Evolutionary conservation across 225 moss, liverwort and hornwort genomes (phyloP), one percentile per base, ranked within the genome.

Genomic region (Physcomitrium patens): DNA sequence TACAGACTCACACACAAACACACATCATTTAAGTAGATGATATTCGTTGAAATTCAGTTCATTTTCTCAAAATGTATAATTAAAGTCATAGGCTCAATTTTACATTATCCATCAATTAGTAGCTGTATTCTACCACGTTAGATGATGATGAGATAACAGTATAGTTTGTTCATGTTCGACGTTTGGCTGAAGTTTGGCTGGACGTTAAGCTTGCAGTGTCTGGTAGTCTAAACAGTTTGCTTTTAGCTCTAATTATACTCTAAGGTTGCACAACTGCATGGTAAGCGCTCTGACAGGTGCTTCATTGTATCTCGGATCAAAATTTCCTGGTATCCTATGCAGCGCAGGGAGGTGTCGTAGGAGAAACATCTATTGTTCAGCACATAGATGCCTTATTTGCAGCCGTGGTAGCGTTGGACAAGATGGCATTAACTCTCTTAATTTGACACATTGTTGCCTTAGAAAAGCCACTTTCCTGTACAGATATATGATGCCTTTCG

Each of bases 341-440:
- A 82, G 86, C 76, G 79, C 70, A 73, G 80, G 68, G 56, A 27
- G 77, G 75, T 50, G 10, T 53, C 3, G 44, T 42, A 44, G 68
- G 77, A 71, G 63, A 64, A 45, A 65, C 67, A 17, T 60, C 78
- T 48, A 71, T 72, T 19, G 79, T 89, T 42, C 82, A 84, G 15
- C 77, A 88, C 12, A 77, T 92, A 28, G 82, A 89, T 67, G 92
- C 91, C 71, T 67, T 96, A 12, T 85, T 79, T 64, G 86, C 69
- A 20, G 82, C 77, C 60, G 41, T 92, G 51, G 91, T 91, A 49
- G 46, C 28, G 19, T 72, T 92, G 65, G 91, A 67, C 67, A 94
- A 85, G 69, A 81, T 70, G 92, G 96, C 92, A 68, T 0, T 16
- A 15, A 43, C 16, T 31, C 16, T 60, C 60, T 27, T 37, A 27